Evolutionary conservation across 2,329 filamentous ascomycete species (phyloP).

Genomic region (Elsinoe batatas): DNA sequence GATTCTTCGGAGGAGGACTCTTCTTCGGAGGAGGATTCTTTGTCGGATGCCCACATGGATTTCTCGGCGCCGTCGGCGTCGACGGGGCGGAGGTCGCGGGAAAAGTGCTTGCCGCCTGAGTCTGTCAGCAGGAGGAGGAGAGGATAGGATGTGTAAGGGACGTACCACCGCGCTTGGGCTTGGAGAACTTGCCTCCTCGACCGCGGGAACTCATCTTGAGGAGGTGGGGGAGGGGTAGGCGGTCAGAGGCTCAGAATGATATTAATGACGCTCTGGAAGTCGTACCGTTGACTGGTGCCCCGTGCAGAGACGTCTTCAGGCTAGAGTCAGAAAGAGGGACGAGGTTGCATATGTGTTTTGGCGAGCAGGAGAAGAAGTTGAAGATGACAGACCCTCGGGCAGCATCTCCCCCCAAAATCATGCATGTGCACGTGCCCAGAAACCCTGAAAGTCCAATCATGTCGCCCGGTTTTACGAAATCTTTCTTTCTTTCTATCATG

Average conservation of each 20-base stretch:
- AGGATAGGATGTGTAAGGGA: not conserved
- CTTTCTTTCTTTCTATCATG: conserved; percentile 13
- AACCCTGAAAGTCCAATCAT: conserved; percentile 10
- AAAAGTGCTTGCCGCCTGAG: conserved; percentile 88
- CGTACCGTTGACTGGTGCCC: not conserved
- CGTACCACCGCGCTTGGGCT: conserved; percentile 82
- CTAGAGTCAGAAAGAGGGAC: not conserved
- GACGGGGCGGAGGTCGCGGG: conserved; percentile 75
- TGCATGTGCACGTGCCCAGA: not conserved
- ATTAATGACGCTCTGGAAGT: too few relatives aligned
- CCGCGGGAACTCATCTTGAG: conserved; percentile 52
- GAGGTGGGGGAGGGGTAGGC: conserved; percentile 16
- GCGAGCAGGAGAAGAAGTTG: not conserved
- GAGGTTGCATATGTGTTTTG: not conserved
- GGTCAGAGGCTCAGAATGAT: not conserved
- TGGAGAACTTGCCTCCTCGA: conserved; percentile 88
- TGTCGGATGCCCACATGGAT: conserved; percentile 66
- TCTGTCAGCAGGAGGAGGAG: conserved; percentile 15
- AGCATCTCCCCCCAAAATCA: not conserved
- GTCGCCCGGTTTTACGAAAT: not conserved
- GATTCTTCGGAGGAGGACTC: conserved; percentile 27
- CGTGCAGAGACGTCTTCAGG: not conserved
- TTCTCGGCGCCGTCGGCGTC: conserved; percentile 83
- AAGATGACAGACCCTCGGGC: not conserved
- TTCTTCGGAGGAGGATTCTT: conserved; percentile 42